Evolutionary conservation across 2,329 filamentous ascomycete genomes (phyloP).

Genomic region (Coleophoma cylindrospora): DNA sequence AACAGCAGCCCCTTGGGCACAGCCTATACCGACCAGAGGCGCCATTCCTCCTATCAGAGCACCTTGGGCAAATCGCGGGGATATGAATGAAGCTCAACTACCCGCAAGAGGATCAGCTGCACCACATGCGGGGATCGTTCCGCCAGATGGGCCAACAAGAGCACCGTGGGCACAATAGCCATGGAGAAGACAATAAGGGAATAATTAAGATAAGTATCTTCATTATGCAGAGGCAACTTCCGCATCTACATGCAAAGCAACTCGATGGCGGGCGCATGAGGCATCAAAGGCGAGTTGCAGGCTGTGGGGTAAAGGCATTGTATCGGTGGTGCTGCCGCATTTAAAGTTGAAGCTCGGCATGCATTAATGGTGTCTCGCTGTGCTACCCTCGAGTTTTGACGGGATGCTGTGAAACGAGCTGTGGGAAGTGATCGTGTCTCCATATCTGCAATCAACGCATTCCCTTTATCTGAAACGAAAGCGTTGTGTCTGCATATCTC

Average conservation of each 20-base stretch:
- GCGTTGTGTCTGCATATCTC: too few relatives aligned
- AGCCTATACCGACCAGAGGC: slow-evolving; percentile 17
- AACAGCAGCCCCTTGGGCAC: slow-evolving; percentile 20
- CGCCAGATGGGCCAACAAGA: slow-evolving; percentile 25
- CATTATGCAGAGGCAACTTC: too few relatives aligned
- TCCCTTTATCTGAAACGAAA: too few relatives aligned
- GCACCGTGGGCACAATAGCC: slow-evolving; percentile 29
- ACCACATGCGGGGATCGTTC: neutral
- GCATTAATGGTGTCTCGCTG: slow-evolving; percentile 1
- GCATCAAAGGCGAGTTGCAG: neutral
- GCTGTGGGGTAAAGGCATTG: neutral
- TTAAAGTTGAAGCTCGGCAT: neutral
- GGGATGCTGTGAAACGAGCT: neutral
- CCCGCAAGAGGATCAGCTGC: neutral
- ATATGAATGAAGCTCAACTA: neutral
- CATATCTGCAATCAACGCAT: neutral
- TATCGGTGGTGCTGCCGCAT: neutral
- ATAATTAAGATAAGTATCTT: too few relatives aligned
- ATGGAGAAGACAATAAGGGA: too few relatives aligned
- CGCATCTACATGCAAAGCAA: too few relatives aligned
- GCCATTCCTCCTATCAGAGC: slow-evolving; percentile 28
- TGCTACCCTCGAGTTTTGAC: neutral
- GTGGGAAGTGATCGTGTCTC: neutral
- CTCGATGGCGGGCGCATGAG: neutral
- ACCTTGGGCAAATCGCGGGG: slow-evolving; percentile 21